Base-by-base conservation (phyloP, 2,329 filamentous ascomycete species). In the Biscogniauxia sp. region DNA sequence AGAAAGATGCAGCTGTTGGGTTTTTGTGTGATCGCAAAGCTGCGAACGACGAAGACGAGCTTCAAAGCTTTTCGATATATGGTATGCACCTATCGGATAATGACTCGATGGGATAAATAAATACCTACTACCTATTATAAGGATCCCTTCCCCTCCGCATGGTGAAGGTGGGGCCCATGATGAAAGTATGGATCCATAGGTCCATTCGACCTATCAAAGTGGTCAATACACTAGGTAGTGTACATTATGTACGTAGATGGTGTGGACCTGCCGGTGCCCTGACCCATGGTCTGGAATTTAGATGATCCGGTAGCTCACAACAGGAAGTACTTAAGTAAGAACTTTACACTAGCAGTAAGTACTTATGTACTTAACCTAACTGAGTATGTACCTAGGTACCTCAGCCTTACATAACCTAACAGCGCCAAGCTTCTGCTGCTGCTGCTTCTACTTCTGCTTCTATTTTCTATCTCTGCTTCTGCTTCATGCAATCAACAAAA, bases 1-100 rank as follows among this genome's bases (percentile, higher is more conserved):
- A 60, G 23, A 23, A 23, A 23, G 23, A 23, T 23, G 23, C 23
- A 5, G 23, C 23, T 5, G 2, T 23, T 23, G 5, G 23, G 23
- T 3, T 23, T 2, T 23, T 23, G 26, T 53, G 54, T 56, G 32
- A 57, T 65, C 63, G 61, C 63, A 66, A 66, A 63, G 7, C 6
- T 13, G 28, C 9, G 28, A 8, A 3, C 1, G 6, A 32, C 28
- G 28, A 32, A 45, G 37, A n/a, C 5, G n/a, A 45, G 37, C 37
- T 45, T 45, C 37, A n/a, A 45, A n/a, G 15, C 17, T 45, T 45
- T 45, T 45, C 15, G 17, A 45, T 45, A 13, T 23, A 23, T 5
- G 23, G 23, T 23, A 23, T 23, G 2, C 5, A 23, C 23, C 23
- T n/a, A 45, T 45, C 11, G 7, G 37, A 17, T 45, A 17, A 17